Evolutionary conservation across 371 early-diverging fungal genomes (phyloP), one percentile per base, ranked within the genome.

Genomic region (Funneliformis caledonium): DNA sequence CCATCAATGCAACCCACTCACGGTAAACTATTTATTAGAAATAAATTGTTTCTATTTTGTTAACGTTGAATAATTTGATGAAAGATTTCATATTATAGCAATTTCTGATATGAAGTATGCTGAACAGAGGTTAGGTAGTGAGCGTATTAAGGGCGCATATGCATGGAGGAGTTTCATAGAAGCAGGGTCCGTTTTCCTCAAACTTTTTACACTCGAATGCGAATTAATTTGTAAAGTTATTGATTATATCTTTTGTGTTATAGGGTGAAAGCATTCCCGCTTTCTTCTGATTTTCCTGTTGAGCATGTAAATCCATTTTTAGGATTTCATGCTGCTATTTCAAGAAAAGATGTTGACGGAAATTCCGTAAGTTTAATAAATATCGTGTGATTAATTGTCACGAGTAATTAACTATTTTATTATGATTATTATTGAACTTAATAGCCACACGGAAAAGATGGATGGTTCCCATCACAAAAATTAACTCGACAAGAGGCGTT

Each of bases 1-100:
- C 88, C 89, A 16, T 85, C 86, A 16, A 84, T 89, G 81, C 89
- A 89, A 78, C 89, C 89, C 12, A 85, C 88, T 0, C 88, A 89
- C 67, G 84, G 87, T 86, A 61, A 26, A 64, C 64, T 48, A 31
- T 12, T 67, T 19, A 26, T 31, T 65, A 7, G 9, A 12, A 16
- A 37, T 62, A 60, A 12, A 60, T 60, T 60, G 16, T 60, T 8
- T 12, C 16, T 31, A 31, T 64, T 11, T 64, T 9, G 3, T 26
- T 62, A 62, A 26, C 26, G 12, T 19, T 11, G 26, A 10, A 16
- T 19, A 5, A 19, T 56, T 56, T 56, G 16, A 56, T 7, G 16
- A 5, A 19, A 56, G 26, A 47, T 47, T 47, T 47, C 47, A 26
- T 26, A 26, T 47, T 22, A 16, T 31, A 86, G 86, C 86, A 1